Evolutionary conservation across 83 land plant species (phyloP).

Genomic region (Picea mariana): DNA sequence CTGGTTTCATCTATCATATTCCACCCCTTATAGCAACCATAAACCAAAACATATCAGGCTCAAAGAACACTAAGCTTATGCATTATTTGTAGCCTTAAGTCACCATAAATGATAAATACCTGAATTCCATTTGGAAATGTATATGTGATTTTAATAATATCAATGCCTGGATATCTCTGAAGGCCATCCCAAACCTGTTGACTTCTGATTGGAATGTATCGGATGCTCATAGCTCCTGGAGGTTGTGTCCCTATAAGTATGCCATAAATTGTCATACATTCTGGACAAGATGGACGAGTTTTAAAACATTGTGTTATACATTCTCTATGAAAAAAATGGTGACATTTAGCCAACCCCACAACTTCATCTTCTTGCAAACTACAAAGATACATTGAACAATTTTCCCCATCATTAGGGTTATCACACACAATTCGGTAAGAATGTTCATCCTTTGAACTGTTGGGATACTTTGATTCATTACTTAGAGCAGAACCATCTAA

Average conservation of each 20-base stretch:
- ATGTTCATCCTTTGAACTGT: neutral
- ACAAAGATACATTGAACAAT: constrained; percentile 33
- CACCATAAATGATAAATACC: neutral
- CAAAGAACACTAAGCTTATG: no score
- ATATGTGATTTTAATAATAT: constrained; percentile 18
- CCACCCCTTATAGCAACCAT: no score
- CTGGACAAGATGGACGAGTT: constrained; percentile 34
- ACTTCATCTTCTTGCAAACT: constrained; percentile 21
- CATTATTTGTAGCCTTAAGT: no score
- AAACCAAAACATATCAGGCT: no score
- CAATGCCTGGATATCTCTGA: constrained; percentile 16
- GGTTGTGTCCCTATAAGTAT: constrained; percentile 30
- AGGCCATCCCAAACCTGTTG: neutral
- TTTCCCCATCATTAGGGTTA: constrained; percentile 25
- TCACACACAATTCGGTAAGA: constrained; percentile 15
- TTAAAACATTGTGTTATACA: constrained; percentile 31
- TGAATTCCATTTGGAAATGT: constrained; percentile 16
- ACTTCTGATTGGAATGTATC: constrained; percentile 7
- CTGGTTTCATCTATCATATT: no score
- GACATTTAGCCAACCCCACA: constrained; percentile 28
- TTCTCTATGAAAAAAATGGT: constrained; percentile 27
- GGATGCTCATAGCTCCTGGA: constrained; percentile 12
- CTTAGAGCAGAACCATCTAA: no score
- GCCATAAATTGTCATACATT: constrained; percentile 24
- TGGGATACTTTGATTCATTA: neutral